These are phyloP conservation scores for Agastache rugosa DNA, from an alignment of 257 asterid genomes.

Conservation along the genomic window DNA sequence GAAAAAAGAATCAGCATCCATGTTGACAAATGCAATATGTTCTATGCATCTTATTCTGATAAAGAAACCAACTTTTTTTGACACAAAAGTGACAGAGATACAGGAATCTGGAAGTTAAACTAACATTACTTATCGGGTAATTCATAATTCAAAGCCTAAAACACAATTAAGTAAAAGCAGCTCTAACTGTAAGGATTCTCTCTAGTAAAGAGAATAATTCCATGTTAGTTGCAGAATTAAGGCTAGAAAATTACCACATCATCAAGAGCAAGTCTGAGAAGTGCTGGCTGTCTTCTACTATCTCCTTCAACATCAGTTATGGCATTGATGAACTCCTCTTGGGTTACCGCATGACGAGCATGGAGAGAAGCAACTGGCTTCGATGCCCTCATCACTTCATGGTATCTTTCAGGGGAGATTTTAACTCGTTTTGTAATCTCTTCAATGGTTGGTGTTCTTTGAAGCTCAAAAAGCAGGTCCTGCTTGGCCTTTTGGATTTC, in stretches of 20 bases:
- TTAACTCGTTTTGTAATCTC: conserved; percentile 67
- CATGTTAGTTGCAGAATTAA: neutral
- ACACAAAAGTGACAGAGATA: conserved; percentile 20
- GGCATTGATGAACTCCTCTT: conserved; percentile 77
- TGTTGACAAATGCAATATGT: neutral
- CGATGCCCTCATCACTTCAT: conserved; percentile 79
- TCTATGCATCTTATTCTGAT: conserved; percentile 33
- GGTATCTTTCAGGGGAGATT: conserved; percentile 75
- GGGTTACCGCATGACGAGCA: conserved; percentile 63
- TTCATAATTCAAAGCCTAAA: neutral
- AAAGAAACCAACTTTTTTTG: neutral
- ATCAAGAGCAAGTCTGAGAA: conserved; percentile 91
- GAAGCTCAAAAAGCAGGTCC: conserved; percentile 63
- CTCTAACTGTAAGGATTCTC: neutral
- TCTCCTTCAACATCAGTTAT: conserved; percentile 78
- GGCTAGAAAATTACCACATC: conserved; percentile 72
- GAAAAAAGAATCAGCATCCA: conserved; percentile 30
- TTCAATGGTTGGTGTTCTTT: conserved; percentile 68
- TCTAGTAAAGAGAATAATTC: conserved; percentile 19
- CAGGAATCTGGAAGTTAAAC: neutral
- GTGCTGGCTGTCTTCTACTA: conserved; percentile 75
- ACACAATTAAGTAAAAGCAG: neutral
- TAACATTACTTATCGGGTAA: neutral
- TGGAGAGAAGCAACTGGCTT: conserved; percentile 74
- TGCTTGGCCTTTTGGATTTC: conserved; percentile 78